Evolutionary conservation across 192 early-diverging fungal genomes (phyloP).

Genomic region (Coemansia sp.): DNA sequence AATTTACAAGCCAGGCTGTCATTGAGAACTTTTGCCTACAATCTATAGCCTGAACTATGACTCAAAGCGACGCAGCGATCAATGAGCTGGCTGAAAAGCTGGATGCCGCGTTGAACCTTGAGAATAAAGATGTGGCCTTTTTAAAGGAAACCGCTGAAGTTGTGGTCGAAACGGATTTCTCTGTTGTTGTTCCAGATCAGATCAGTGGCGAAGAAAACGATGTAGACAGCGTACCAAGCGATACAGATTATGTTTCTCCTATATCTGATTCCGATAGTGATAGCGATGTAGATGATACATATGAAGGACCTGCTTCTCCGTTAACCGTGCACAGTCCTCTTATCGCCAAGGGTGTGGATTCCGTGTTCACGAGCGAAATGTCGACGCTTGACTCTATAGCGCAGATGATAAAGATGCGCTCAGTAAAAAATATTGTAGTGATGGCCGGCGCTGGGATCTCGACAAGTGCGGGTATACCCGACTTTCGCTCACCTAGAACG

Average conservation of each 20-base stretch:
- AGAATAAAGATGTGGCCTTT: neutral
- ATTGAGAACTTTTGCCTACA: no score
- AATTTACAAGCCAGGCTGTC: no score
- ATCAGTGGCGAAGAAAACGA: neutral
- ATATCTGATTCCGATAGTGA: constrained; percentile 17
- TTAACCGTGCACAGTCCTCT: constrained; percentile 18
- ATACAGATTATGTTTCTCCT: constrained; percentile 10
- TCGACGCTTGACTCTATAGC: constrained; percentile 40
- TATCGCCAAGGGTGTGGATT: constrained; percentile 8
- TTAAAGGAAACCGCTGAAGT: neutral
- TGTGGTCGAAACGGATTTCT: neutral
- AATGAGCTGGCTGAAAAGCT: constrained; percentile 30
- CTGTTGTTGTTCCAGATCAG: constrained; percentile 3
- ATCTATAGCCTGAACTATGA: neutral
- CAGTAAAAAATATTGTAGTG: constrained; percentile 65
- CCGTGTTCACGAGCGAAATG: constrained; percentile 14
- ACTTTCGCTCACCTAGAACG: constrained; percentile 89
- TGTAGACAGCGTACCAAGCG: constrained; percentile 4
- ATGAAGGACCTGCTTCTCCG: constrained; percentile 1
- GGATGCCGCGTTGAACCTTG: constrained; percentile 23
- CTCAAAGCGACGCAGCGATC: constrained; percentile 5
- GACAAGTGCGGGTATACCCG: constrained; percentile 75
- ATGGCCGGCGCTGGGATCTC: constrained; percentile 94
- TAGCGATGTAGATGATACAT: constrained; percentile 1
- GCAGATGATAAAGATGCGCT: constrained; percentile 18